phyloP scores from a whole-genome alignment of 129 eudicot species.

The Flaveria robusta region DNA sequence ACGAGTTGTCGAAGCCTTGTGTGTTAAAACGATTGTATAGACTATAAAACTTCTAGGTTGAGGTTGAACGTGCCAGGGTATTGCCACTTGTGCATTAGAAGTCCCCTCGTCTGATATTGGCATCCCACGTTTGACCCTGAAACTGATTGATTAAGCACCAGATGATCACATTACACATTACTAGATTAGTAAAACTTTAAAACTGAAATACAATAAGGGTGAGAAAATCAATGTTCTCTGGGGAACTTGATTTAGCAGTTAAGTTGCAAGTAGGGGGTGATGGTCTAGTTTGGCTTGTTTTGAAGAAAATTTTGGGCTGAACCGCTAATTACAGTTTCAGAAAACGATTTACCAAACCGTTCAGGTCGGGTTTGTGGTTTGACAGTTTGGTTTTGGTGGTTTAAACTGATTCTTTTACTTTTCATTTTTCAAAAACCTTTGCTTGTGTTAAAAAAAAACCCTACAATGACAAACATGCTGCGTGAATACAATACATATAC shows the following conservation, averaged over 20 bases:
- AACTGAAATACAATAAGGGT: neutral
- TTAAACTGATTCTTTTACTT: too few relatives aligned
- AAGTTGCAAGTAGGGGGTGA: neutral
- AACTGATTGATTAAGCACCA: slow-evolving; percentile 17
- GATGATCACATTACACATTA: neutral
- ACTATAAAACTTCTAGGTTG: slow-evolving; percentile 8
- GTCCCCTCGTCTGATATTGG: slow-evolving; percentile 39
- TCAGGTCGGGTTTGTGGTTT: too few relatives aligned
- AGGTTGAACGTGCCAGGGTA: slow-evolving; percentile 23
- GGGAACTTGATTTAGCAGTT: slow-evolving; percentile 33
- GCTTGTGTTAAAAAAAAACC: too few relatives aligned
- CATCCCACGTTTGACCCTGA: slow-evolving; percentile 47
- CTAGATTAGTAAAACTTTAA: neutral
- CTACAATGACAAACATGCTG: too few relatives aligned
- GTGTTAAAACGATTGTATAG: neutral
- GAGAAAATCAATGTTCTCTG: slow-evolving; percentile 15
- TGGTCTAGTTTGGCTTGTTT: too few relatives aligned
- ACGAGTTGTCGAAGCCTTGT: neutral
- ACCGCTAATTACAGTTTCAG: too few relatives aligned
- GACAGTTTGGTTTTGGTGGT: too few relatives aligned
- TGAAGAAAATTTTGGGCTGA: too few relatives aligned
- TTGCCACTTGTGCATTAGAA: slow-evolving; percentile 24
- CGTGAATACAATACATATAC: too few relatives aligned
- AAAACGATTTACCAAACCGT: too few relatives aligned
- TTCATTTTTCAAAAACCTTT: too few relatives aligned